phyloP scores from a whole-genome alignment of 2,329 filamentous ascomycete genomes.

The Phoma sp. region DNA sequence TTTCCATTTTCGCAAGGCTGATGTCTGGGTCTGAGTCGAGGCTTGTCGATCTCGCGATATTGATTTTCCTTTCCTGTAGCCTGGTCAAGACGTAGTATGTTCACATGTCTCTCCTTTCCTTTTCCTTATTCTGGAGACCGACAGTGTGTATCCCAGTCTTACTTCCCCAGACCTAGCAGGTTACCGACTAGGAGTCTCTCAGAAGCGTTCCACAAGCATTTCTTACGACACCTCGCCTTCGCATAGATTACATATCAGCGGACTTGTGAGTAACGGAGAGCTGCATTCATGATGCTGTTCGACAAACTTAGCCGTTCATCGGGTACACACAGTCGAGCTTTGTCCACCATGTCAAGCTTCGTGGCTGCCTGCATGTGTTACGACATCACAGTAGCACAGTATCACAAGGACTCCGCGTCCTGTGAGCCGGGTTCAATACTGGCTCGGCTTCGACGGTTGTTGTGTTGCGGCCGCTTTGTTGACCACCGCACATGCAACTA shows the following conservation, averaged over 20 bases:
- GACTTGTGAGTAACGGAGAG: slow-evolving; percentile 7
- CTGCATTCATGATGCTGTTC: slow-evolving; percentile 6
- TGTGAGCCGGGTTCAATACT: not conserved
- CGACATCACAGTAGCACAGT: slow-evolving; percentile 1
- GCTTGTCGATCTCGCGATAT: slow-evolving; percentile 7
- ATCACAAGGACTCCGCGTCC: slow-evolving; percentile 3
- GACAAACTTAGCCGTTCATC: not conserved
- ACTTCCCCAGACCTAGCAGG: not conserved
- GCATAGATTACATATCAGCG: slow-evolving; percentile 4
- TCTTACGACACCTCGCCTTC: not conserved
- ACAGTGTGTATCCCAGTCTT: not conserved
- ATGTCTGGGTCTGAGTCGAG: not conserved
- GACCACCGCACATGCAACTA: slow-evolving; percentile 12
- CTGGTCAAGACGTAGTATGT: not conserved
- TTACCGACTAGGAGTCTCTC: not conserved
- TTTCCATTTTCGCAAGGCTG: not conserved
- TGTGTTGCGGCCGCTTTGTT: slow-evolving; percentile 8
- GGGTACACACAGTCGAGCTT: slow-evolving; percentile 1
- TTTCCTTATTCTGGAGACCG: slow-evolving; percentile 7
- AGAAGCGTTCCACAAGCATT: slow-evolving; percentile 2
- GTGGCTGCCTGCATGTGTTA: slow-evolving; percentile 17
- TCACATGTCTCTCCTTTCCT: slow-evolving; percentile 1
- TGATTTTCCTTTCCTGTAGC: not conserved
- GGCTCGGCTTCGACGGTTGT: not conserved
- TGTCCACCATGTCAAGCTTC: slow-evolving; percentile 13